These are phyloP conservation scores for Picea engelmannii DNA, from an alignment of 83 land plant species.

Conservation along the genomic window DNA sequence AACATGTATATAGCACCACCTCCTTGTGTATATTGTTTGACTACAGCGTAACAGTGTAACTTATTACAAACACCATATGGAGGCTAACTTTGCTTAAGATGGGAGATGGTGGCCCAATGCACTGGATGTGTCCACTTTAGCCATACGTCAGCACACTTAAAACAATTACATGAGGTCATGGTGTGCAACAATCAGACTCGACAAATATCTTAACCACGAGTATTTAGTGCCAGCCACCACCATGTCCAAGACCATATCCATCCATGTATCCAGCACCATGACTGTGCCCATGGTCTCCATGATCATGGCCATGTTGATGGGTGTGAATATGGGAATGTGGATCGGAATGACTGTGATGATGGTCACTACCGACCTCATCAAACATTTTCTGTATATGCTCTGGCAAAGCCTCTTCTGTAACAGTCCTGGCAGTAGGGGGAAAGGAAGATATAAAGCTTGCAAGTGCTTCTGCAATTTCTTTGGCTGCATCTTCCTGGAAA, in stretches of 20 bases:
- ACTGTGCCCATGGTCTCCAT: conserved; percentile 33
- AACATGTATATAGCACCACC: no score
- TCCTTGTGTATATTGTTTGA: no score
- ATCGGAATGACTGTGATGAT: conserved; percentile 17
- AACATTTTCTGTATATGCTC: conserved; percentile 49
- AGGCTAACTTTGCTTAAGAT: not conserved
- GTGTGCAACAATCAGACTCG: not conserved
- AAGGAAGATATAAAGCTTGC: conserved; percentile 24
- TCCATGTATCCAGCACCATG: conserved; percentile 38
- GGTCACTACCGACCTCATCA: conserved; percentile 28
- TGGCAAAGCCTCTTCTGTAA: conserved; percentile 38
- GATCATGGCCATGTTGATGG: conserved; percentile 25
- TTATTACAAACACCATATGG: not conserved
- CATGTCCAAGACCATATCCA: conserved; percentile 50
- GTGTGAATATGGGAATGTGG: conserved; percentile 20
- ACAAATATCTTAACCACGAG: not conserved
- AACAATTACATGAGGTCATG: not conserved
- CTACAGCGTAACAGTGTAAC: not conserved
- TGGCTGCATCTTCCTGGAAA: conserved; percentile 31
- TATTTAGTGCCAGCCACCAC: conserved; percentile 16
- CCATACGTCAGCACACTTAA: not conserved
- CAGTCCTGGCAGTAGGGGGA: conserved; percentile 12
- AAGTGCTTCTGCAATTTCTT: conserved; percentile 25
- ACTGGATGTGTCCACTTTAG: not conserved
- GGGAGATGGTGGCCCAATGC: not conserved